Evolutionary conservation across 2,329 filamentous ascomycete genomes (phyloP).

Genomic region (Colletotrichum liriopes): DNA sequence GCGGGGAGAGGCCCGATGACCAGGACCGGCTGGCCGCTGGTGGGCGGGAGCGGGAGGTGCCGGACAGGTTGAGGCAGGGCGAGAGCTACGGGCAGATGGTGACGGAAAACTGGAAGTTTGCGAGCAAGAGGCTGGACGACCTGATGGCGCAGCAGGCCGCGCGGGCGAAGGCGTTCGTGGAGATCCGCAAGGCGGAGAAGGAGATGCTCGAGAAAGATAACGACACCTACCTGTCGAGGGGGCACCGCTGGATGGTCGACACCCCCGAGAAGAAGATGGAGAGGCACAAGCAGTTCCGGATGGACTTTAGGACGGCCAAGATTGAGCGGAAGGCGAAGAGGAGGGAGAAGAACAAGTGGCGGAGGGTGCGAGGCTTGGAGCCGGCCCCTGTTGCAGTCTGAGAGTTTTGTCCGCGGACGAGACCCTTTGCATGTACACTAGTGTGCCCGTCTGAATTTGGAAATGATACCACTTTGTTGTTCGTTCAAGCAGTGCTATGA

Average conservation of each 20-base stretch:
- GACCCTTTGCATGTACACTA: not conserved
- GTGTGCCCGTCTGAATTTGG: not conserved
- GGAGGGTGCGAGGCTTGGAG: conserved; percentile 13
- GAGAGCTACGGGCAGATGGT: conserved; percentile 21
- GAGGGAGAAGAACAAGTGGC: not conserved
- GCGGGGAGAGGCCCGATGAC: not conserved
- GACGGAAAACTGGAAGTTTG: not conserved
- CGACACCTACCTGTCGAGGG: conserved; percentile 46
- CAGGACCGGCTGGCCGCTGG: conserved; percentile 2
- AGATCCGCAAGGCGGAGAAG: conserved; percentile 59
- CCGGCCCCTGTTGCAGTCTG: conserved; percentile 12
- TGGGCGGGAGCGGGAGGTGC: not conserved
- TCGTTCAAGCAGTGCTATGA: too few species aligned
- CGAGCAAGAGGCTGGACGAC: conserved; percentile 48
- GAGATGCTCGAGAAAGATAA: conserved; percentile 51
- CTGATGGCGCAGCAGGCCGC: conserved; percentile 59
- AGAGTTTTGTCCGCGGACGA: not conserved
- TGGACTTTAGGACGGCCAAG: not conserved
- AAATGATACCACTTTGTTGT: conserved; percentile 15
- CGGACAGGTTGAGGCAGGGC: not conserved
- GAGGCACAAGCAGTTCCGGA: conserved; percentile 13
- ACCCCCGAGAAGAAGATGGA: conserved; percentile 24
- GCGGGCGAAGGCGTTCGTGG: conserved; percentile 57
- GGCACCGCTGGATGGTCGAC: conserved; percentile 18
- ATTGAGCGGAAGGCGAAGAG: not conserved